Percentiles rank a stretch among this genome's conserved stretches.
Evolutionary conservation across 805 yeast genomes (phyloP).

Genomic region (Ogataea siamensis): DNA sequence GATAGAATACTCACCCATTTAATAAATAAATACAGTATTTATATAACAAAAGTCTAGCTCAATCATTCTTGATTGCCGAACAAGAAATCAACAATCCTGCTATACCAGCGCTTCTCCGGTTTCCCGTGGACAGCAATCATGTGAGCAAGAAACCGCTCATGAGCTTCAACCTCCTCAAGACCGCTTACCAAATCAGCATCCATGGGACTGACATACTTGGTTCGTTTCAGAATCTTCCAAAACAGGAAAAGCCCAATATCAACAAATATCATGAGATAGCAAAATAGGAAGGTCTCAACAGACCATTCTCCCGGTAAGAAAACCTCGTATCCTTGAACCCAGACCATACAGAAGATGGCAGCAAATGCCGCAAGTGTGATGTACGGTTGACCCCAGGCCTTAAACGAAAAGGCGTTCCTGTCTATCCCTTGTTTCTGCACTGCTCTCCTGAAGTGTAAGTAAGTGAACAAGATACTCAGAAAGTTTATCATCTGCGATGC

Average conservation of each 20-base stretch:
- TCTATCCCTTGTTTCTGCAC: conserved; percentile 51
- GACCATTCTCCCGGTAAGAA: conserved; percentile 69
- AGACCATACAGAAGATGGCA: conserved; percentile 49
- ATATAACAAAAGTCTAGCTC: neutral
- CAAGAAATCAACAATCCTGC: conserved; percentile 14
- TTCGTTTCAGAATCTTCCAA: conserved; percentile 53
- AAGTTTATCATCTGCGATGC: conserved; percentile 66
- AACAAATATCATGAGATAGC: conserved; percentile 69
- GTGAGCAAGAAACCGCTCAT: conserved; percentile 38
- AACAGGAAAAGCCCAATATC: conserved; percentile 44
- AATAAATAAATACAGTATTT: neutral
- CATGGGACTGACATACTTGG: conserved; percentile 42
- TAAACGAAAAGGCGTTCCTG: conserved; percentile 45
- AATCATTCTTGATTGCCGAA: conserved; percentile 13
- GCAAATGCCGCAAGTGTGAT: conserved; percentile 48
- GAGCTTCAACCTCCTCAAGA: conserved; percentile 55
- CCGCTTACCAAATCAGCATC: conserved; percentile 57
- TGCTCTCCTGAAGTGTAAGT: conserved; percentile 61
- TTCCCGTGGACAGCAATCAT: conserved; percentile 9
- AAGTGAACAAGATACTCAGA: conserved; percentile 55
- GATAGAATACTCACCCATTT: neutral
- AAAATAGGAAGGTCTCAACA: conserved; percentile 59
- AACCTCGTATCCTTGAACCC: conserved; percentile 66
- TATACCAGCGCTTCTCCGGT: conserved; percentile 15
- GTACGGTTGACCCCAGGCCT: conserved; percentile 60